Evolutionary conservation across 805 yeast species (phyloP).

Genomic region (Sugiyamaella smithiae): DNA sequence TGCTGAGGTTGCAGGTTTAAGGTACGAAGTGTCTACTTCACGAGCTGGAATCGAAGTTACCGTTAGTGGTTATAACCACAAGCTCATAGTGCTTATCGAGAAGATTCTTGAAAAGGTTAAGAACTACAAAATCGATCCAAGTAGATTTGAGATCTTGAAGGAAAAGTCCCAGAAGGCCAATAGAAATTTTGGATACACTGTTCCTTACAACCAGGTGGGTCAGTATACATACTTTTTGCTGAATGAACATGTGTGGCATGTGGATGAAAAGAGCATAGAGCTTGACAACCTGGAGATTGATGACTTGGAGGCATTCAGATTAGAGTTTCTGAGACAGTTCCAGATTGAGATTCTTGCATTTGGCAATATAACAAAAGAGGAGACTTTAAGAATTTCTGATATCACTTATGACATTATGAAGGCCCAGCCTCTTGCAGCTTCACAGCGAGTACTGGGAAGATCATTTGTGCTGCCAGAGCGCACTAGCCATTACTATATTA

Average conservation of each 20-base stretch:
- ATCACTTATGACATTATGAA: constrained; percentile 41
- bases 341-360: constrained; percentile 69
- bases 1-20: constrained; percentile 78
- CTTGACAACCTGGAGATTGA: constrained; percentile 46
- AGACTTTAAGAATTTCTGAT: constrained; percentile 51
- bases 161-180: constrained; percentile 60
- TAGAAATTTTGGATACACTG: constrained; percentile 65
- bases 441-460: constrained; percentile 45
- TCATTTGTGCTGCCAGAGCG: constrained; percentile 37
- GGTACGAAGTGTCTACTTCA: constrained; percentile 53
- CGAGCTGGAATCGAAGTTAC: constrained; percentile 70
- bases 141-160: constrained; percentile 64
- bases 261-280: constrained; percentile 57
- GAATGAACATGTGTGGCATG: constrained; percentile 69
- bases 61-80: constrained; percentile 81
- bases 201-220: constrained; percentile 78
- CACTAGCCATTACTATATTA: constrained; percentile 22
- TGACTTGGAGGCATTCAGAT: constrained; percentile 50
- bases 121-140: constrained; percentile 47
- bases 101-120: constrained; percentile 56
- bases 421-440: constrained; percentile 41
- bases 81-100: constrained; percentile 59
- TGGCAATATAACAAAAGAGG: constrained; percentile 64
- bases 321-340: constrained; percentile 54
- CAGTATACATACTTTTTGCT: constrained; percentile 58